These are phyloP conservation scores for Pseudopyricularia cyperi DNA, from an alignment of 2,329 filamentous ascomycete genomes.

Conservation along the genomic window DNA sequence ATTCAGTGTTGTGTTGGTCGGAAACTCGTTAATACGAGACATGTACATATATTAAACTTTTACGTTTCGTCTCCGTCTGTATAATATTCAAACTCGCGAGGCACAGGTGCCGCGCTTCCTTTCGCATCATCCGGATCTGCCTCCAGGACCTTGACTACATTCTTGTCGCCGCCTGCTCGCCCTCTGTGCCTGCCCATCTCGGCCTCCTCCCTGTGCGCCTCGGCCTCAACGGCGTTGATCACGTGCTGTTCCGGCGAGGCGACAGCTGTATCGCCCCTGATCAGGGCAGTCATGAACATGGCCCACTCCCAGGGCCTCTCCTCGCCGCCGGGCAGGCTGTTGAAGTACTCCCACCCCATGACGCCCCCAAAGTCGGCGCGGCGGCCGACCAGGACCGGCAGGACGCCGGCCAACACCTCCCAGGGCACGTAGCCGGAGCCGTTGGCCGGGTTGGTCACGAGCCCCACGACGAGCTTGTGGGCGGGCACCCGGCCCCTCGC, in stretches of 20 bases:
- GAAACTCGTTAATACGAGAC: not conserved
- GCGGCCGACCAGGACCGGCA: constrained; percentile 40
- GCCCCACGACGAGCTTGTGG: constrained; percentile 57
- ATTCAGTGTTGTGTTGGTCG: no score
- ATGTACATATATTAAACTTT: not conserved
- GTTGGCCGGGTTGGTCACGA: constrained; percentile 62
- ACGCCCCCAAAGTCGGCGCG: constrained; percentile 62
- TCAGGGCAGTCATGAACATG: constrained; percentile 39
- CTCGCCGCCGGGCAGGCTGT: constrained; percentile 46
- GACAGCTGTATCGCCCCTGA: not conserved
- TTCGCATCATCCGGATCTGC: constrained; percentile 13
- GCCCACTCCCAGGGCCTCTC: constrained; percentile 63
- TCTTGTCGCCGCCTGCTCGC: not conserved
- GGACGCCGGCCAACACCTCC: constrained; percentile 39
- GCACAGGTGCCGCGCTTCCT: constrained; percentile 11
- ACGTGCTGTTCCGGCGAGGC: not conserved
- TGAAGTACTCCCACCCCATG: constrained; percentile 84
- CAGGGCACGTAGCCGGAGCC: constrained; percentile 53
- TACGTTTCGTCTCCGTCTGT: constrained; percentile 10
- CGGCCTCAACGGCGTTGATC: not conserved
- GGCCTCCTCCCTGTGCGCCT: not conserved
- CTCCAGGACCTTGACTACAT: not conserved
- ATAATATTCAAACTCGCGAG: constrained; percentile 16
- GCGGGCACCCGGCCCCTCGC: constrained; percentile 54
- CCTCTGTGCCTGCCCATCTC: not conserved